phyloP scores from a whole-genome alignment of 1,139 yeast genomes.

The Yamadazyma trypodendri region DNA sequence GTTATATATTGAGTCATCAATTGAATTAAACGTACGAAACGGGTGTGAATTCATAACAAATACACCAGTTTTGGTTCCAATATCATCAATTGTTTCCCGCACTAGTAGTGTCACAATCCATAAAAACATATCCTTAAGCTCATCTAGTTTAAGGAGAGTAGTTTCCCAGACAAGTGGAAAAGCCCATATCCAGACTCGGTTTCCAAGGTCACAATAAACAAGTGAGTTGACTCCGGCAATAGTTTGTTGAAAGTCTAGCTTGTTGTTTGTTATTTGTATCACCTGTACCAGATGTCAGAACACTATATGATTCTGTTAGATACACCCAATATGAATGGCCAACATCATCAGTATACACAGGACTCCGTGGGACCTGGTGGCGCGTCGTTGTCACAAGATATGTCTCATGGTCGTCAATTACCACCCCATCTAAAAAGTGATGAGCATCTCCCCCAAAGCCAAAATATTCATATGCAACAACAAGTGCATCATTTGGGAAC shows the following conservation, averaged over 20 bases:
- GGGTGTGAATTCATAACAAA: background rate
- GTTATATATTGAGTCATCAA: background rate
- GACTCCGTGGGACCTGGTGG: background rate
- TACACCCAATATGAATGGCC: conserved; percentile 3
- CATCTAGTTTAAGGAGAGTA: background rate
- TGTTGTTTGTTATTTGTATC: background rate
- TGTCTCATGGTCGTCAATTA: conserved; percentile 4
- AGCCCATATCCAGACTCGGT: too few species aligned
- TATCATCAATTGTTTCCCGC: conserved; percentile 4
- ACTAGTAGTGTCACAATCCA: conserved; percentile 11
- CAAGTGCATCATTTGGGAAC: conserved; percentile 1
- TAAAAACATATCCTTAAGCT: conserved; percentile 2
- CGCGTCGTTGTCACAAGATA: background rate
- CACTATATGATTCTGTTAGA: conserved; percentile 13
- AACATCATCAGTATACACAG: conserved; percentile 1
- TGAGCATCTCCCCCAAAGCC: conserved; percentile 3
- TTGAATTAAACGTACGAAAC: background rate
- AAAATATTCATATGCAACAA: conserved; percentile 1
- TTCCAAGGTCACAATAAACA: too few species aligned
- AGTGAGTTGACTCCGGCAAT: background rate
- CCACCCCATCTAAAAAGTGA: conserved; percentile 3
- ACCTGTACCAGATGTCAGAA: conserved; percentile 7
- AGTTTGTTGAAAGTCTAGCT: background rate
- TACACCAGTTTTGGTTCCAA: background rate
- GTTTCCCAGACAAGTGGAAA: too few species aligned